Evolutionary conservation across 805 yeast genomes (phyloP), one percentile per base, ranked within the genome.

Genomic region (Starmerella sirachaensis): DNA sequence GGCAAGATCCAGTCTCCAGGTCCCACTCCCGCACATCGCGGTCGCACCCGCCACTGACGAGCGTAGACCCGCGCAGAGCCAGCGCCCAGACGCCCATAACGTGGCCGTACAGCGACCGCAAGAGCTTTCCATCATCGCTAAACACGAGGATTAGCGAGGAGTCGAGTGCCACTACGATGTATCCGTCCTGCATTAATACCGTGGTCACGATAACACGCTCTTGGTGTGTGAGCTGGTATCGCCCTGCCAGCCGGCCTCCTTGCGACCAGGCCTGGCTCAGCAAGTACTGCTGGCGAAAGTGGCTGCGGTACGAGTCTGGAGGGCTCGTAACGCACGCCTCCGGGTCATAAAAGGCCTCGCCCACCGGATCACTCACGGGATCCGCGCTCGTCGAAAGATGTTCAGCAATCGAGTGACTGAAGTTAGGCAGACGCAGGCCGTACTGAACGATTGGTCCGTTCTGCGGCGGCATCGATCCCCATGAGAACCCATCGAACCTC

Each of bases 41-140:
- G 61, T 88, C 98, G 48, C 97, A 95, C 14, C 94, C 84, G 25
- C 97, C 97, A 24, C 93, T 77, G 16, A 88, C 94, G 47, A 88
- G 70, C 51, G 88, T 78, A 53, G 85, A 74, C 29, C 94, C 95
- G 61, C 78, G 84, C 1, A 94, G 83, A 29, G 86, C 79, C 43
- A 91, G 78, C 21, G 93, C 86, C 96, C 97, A 88, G 11, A 91
- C 94, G 28, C 97, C 98, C 68, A 85, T 94, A 35, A 91, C 84
- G 57, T 91, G 98, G 5, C 98, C 98, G 61, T 83, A 84, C 54
- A 88, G 93, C 0, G 96, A 85, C 45, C 95, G 67, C n/a, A 86
- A 50, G 34, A 62, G 51, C 31, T 55, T 47, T 24, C 68, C 68
- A 42, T 57, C 62, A 34, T 51, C 53, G 25, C 57, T 48, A 47